Percentiles rank a stretch among this genome's conserved stretches.
phyloP scores from a whole-genome alignment of 257 asterid genomes.

The Parsonsia alboflavescens region DNA sequence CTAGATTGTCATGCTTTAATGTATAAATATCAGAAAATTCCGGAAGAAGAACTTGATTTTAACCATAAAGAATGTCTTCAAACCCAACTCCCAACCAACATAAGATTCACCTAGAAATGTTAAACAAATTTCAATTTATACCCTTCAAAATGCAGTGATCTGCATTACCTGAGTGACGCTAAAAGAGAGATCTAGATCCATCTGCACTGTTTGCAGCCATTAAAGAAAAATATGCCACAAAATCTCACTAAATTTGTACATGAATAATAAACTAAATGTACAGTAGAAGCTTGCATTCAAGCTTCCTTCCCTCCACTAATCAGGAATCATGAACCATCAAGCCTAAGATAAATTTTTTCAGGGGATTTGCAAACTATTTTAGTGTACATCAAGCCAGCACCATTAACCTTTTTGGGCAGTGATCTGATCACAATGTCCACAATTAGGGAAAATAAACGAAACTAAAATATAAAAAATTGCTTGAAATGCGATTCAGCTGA shows the following conservation, averaged over 20 bases:
- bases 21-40: background rate
- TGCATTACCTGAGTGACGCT: background rate
- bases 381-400: no score
- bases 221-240: background rate
- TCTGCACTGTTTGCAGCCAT: background rate
- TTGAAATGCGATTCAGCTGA: background rate
- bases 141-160: background rate
- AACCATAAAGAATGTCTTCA: background rate
- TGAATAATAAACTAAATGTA: background rate
- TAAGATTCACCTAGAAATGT: background rate
- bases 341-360: background rate
- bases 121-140: background rate
- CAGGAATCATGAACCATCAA: background rate
- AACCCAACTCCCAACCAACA: background rate
- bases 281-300: background rate
- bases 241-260: background rate
- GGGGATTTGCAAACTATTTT: background rate
- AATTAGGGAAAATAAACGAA: background rate
- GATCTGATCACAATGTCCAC: background rate
- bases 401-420: background rate
- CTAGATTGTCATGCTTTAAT: background rate
- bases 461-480: background rate
- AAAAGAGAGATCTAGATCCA: background rate
- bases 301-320: background rate
- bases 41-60: background rate